Percentiles rank a stretch among this genome's conserved stretches.
These are phyloP conservation scores for Moesziomyces parantarcticus DNA, from an alignment of 1,284 basidiomycete species.

Conservation along the genomic window DNA sequence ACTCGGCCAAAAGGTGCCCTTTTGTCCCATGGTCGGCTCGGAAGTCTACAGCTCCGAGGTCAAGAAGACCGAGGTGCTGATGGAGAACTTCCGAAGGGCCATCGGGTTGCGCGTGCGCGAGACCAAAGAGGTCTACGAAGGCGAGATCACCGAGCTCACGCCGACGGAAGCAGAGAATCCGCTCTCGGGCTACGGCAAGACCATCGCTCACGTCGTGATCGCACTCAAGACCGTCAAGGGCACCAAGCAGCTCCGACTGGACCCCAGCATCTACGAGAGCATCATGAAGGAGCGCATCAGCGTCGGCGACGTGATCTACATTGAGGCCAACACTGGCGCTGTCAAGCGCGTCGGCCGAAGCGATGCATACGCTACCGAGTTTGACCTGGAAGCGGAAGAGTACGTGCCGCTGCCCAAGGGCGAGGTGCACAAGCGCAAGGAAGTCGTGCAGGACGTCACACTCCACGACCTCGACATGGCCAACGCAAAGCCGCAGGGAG, in stretches of 20 bases:
- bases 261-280: constrained; percentile 95
- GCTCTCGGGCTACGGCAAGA: constrained; percentile 90
- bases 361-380: constrained; percentile 98
- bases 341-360: constrained; percentile 98
- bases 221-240: constrained; percentile 97
- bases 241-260: constrained; percentile 94
- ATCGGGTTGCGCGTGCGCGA: constrained; percentile 79
- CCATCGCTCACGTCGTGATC: constrained; percentile 94
- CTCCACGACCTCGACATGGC: constrained; percentile 96
- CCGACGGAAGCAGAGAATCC: constrained; percentile 75
- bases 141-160: constrained; percentile 96
- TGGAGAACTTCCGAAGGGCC: constrained; percentile 91
- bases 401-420: constrained; percentile 98
- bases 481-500: constrained; percentile 90
- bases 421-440: constrained; percentile 96
- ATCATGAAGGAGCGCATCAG: constrained; percentile 97
- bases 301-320: constrained; percentile 96
- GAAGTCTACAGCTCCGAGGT: constrained; percentile 98
- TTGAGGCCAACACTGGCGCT: constrained; percentile 92
- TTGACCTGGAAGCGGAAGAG: constrained; percentile 96
- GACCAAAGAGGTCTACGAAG: constrained; percentile 98
- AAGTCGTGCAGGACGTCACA: constrained; percentile 96
- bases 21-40: constrained; percentile 97
- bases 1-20: constrained; percentile 92
- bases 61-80: constrained; percentile 99